Evolutionary conservation across 2,329 filamentous ascomycete genomes (phyloP), one percentile per base, ranked within the genome.

Genomic region (Rutstroemia sp.): DNA sequence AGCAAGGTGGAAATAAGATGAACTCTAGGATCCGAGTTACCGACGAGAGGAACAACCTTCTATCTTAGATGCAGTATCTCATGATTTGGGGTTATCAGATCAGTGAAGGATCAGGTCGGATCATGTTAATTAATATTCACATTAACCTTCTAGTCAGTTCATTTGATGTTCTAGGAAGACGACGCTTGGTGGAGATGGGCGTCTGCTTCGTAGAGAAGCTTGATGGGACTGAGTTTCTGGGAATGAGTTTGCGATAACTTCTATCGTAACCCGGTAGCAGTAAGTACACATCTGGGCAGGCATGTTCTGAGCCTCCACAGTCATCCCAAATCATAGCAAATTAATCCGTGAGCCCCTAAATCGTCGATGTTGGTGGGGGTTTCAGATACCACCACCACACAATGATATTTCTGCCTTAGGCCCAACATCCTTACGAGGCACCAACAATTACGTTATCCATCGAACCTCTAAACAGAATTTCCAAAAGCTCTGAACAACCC

Each of bases 381-480:
- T 7, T 19, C 19, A n/a, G n/a, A n/a, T 10, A 1, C 16, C 12
- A 46, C 25, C 7, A 19, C 17, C 17, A n/a, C 39, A 4, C 0
- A 42, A 42, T 44, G 8, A 44, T 42, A 14, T 42, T 44, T 1
- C 3, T 19, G 17, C 40, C 16, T 44, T 1, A 44, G 40, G 40
- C 40, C 19, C 5, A 34, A 4, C 1, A 2, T 12, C 12, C 30
- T 12, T 16, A 55, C 6, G 38, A 56, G 47, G 48, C 47, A 12
- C 21, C 9, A 30, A 21, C 19, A 5, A 17, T 27, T 52, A 7
- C 19, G 19, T 17, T 40, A 45, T 51, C 39, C 44, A 19, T 14
- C 42, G 51, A 60, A 58, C 61, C 57, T 60, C 57, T 53, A 57
- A 53, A 53, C 30, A 44, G 40, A 44, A 60, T 55, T 63, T 56